Conservation (phyloP, 2,329 filamentous ascomycete species). For the Beauveria caledonica region DNA sequence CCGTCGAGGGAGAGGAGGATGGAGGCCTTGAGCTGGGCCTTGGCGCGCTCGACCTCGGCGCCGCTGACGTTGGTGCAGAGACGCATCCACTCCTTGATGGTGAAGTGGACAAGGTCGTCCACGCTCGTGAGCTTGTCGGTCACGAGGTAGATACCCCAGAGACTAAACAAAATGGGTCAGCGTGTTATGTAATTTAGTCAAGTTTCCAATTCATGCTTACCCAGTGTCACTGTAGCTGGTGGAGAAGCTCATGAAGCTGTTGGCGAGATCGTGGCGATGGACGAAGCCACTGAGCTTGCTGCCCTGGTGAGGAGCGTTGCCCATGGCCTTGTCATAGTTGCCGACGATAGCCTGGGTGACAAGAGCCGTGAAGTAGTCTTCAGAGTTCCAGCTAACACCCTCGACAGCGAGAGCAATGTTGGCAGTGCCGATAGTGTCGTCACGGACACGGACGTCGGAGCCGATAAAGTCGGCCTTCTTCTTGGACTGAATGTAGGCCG, state of each 20-base stretch:
- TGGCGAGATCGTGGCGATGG: constrained; percentile 90
- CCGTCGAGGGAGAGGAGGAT: constrained; percentile 95
- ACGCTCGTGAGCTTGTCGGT: constrained; percentile 80
- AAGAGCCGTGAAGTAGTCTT: constrained; percentile 97
- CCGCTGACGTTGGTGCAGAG: constrained; percentile 81
- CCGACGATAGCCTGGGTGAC: constrained; percentile 98
- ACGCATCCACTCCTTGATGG: constrained; percentile 95
- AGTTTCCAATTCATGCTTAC: constrained; percentile 42
- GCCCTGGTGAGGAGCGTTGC: constrained; percentile 92
- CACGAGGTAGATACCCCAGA: constrained; percentile 99
- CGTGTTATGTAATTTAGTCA: background rate
- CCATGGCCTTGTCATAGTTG: constrained; percentile 99
- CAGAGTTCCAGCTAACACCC: constrained; percentile 98
- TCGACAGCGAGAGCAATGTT: constrained; percentile 98
- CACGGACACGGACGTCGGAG: constrained; percentile 89
- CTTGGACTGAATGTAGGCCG: constrained; percentile 72
- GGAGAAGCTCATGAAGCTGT: constrained; percentile 99
- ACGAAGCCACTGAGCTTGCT: constrained; percentile 96
- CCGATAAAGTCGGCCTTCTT: constrained; percentile 90
- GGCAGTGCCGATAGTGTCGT: constrained; percentile 91
- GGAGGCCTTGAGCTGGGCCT: constrained; percentile 97
- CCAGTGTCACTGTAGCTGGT: constrained; percentile 99
- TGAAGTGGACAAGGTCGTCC: constrained; percentile 96
- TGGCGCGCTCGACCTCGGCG: constrained; percentile 94
- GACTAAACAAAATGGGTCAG: constrained; percentile 45